Conservation (phyloP, 176 grass and related monocot genomes). For the Oryza australiensis region DNA sequence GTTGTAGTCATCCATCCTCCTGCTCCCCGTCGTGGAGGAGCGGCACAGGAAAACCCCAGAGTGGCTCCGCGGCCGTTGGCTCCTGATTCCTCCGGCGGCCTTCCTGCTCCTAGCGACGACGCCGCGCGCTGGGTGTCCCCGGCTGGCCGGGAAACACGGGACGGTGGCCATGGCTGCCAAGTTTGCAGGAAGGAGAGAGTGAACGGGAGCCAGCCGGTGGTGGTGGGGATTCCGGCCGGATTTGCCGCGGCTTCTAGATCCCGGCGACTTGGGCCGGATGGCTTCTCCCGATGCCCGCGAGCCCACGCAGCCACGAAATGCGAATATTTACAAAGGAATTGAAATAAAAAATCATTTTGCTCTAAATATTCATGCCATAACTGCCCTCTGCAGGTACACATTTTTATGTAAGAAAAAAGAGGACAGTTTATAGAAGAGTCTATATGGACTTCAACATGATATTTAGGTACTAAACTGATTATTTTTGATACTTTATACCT, state of each 20-base stretch:
- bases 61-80: not conserved
- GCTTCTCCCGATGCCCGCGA: not conserved
- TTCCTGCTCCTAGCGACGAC: not conserved
- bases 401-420: too few relatives aligned
- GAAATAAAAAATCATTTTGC: not conserved
- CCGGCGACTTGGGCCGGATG: not conserved
- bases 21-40: constrained; percentile 45
- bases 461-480: too few relatives aligned
- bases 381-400: too few relatives aligned
- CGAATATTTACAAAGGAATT: not conserved
- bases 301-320: not conserved
- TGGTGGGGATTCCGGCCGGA: not conserved
- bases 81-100: not conserved
- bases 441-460: too few relatives aligned
- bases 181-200: not conserved
- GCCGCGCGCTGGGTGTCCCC: constrained; percentile 8
- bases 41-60: constrained; percentile 16
- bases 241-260: constrained; percentile 1
- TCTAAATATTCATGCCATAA: not conserved
- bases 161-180: constrained; percentile 40
- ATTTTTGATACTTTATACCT: too few relatives aligned
- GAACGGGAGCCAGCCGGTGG: not conserved
- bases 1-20: constrained; percentile 73
- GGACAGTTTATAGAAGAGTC: too few relatives aligned
- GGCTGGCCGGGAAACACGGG: not conserved